Conservation (phyloP, 129 eudicot genomes). For the Rutidosis leptorrhynchoides region DNA sequence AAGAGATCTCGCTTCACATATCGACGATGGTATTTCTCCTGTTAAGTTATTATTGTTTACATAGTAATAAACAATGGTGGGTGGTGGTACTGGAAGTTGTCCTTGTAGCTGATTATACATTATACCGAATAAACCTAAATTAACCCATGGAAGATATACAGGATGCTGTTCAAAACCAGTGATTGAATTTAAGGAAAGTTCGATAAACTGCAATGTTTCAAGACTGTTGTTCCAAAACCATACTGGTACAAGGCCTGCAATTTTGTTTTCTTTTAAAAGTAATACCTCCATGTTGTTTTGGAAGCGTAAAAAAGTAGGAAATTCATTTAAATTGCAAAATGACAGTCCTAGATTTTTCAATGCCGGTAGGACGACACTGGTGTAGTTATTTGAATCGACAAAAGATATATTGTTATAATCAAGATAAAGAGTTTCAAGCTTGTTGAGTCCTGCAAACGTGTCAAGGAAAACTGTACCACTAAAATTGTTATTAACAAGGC, state of each 20-base stretch:
- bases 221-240: too few relatives aligned
- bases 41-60: constrained; percentile 16
- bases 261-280: not conserved
- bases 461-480: constrained; percentile 1
- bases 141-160: not conserved
- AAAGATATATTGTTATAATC: too few relatives aligned
- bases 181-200: not conserved
- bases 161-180: constrained; percentile 11
- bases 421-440: too few relatives aligned
- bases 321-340: constrained; percentile 17
- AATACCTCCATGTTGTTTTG: not conserved
- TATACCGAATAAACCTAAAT: not conserved
- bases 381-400: constrained; percentile 8
- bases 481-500: not conserved
- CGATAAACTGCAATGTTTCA: too few relatives aligned
- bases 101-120: constrained; percentile 7
- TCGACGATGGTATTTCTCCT: constrained; percentile 10
- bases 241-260: constrained; percentile 12
- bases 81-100: constrained; percentile 23
- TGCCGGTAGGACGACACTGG: constrained; percentile 5
- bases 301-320: constrained; percentile 16
- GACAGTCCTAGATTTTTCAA: not conserved
- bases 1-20: constrained; percentile 18
- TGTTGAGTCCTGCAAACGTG: not conserved
- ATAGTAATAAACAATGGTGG: not conserved